phyloP scores from a whole-genome alignment of 768 basidiomycete genomes.

The Agaricus blazei region DNA sequence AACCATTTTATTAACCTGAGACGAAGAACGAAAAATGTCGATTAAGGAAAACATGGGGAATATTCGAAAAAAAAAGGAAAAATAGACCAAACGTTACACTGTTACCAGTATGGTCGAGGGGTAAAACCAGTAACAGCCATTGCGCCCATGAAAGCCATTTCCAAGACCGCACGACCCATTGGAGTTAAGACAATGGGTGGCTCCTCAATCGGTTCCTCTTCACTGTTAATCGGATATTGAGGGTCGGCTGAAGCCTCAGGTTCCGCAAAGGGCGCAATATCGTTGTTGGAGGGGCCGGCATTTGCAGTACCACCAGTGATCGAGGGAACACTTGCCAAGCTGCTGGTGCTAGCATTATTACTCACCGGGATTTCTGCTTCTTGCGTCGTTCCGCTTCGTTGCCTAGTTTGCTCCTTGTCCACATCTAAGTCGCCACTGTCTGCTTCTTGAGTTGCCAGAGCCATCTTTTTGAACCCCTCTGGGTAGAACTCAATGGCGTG shows the following conservation, averaged over 20 bases:
- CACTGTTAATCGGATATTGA: slow-evolving; percentile 6
- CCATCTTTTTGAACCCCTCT: slow-evolving; percentile 73
- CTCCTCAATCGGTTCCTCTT: slow-evolving; percentile 32
- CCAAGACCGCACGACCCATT: slow-evolving; percentile 47
- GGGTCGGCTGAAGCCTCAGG: neutral
- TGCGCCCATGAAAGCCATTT: slow-evolving; percentile 52
- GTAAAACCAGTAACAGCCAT: slow-evolving; percentile 50
- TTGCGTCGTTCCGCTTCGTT: neutral
- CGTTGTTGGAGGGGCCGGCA: neutral
- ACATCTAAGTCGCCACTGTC: too few relatives aligned
- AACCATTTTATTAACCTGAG: neutral
- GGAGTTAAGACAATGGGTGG: slow-evolving; percentile 42
- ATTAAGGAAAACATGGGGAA: neutral
- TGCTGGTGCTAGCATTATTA: slow-evolving; percentile 9
- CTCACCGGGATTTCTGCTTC: neutral
- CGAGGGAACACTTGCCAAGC: slow-evolving; percentile 7
- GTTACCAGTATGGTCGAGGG: slow-evolving; percentile 15
- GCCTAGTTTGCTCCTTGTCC: too few relatives aligned
- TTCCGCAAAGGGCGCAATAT: slow-evolving; percentile 6
- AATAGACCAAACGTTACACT: neutral
- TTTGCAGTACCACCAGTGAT: neutral
- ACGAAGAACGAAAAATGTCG: neutral
- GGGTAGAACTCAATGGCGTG: slow-evolving; percentile 74
- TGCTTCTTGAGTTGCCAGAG: slow-evolving; percentile 40
- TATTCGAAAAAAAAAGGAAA: neutral